Evolutionary conservation across 495 filamentous ascomycete species (phyloP).

Genomic region (Daldinia bambusicola): DNA sequence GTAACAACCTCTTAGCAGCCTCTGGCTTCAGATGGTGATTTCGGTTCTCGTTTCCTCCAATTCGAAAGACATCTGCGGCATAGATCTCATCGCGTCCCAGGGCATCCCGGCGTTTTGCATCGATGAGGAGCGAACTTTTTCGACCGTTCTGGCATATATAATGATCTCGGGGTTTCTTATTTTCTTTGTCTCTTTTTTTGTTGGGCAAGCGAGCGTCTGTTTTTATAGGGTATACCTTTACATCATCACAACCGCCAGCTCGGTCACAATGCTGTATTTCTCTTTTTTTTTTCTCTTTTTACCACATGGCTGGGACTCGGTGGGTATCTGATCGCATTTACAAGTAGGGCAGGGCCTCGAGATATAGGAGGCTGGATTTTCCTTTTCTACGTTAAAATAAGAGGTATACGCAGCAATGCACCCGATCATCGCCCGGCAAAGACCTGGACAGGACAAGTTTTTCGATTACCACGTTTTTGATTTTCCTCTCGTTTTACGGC

Average conservation of each 20-base stretch:
- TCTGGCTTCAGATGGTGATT: slow-evolving; percentile 30
- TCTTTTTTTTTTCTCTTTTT: slow-evolving; percentile 9
- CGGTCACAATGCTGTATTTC: slow-evolving; percentile 52
- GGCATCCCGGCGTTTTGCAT: slow-evolving; percentile 57
- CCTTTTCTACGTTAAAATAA: slow-evolving; percentile 50
- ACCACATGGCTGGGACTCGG: slow-evolving; percentile 58
- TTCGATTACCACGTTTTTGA: slow-evolving; percentile 38
- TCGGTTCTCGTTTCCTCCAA: slow-evolving; percentile 31
- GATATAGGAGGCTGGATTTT: slow-evolving; percentile 55
- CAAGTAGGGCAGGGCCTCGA: slow-evolving; percentile 52
- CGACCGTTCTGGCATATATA: slow-evolving; percentile 44
- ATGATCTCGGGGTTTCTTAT: slow-evolving; percentile 37
- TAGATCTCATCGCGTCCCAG: slow-evolving; percentile 44
- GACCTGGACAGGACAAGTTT: slow-evolving; percentile 56
- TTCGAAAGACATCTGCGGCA: slow-evolving; percentile 41
- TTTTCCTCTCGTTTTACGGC: slow-evolving; percentile 48
- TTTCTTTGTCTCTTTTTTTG: slow-evolving; percentile 37
- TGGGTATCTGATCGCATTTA: slow-evolving; percentile 62
- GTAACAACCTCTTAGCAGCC: slow-evolving; percentile 52
- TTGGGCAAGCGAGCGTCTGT: slow-evolving; percentile 57
- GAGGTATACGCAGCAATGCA: slow-evolving; percentile 65
- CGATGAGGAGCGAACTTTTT: slow-evolving; percentile 52
- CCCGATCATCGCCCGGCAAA: slow-evolving; percentile 54
- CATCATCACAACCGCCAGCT: slow-evolving; percentile 54
- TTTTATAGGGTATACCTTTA: slow-evolving; percentile 47